Conservation (phyloP, 345 rosid species). For the Eutrema yunnanense region DNA sequence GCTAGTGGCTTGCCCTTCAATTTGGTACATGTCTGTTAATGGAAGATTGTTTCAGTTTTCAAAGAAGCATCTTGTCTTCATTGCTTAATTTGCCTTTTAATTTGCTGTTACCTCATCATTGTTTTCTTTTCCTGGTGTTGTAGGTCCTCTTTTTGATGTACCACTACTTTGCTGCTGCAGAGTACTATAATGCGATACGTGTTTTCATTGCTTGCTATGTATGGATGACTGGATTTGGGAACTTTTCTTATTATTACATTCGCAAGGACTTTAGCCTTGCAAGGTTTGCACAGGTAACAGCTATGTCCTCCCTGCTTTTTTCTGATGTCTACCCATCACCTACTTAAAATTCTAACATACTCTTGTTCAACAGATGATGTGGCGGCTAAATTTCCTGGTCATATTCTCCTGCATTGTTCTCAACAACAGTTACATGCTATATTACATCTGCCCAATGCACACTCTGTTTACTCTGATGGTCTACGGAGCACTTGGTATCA, state of each 20-base stretch:
- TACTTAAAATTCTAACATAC: constrained; percentile 19
- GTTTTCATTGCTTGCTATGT: constrained; percentile 95
- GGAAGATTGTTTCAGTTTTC: background rate
- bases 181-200: constrained; percentile 92
- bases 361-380: constrained; percentile 82
- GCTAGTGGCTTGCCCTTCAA: background rate
- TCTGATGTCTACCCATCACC: constrained; percentile 7
- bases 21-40: constrained; percentile 1
- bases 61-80: background rate
- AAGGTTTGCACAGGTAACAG: constrained; percentile 91
- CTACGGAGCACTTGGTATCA: constrained; percentile 85
- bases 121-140: constrained; percentile 23
- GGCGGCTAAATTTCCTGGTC: constrained; percentile 98
- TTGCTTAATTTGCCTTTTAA: background rate
- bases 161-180: constrained; percentile 98
- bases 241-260: constrained; percentile 93
- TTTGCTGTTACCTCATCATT: constrained; percentile 7
- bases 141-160: constrained; percentile 99
- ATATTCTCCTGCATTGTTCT: constrained; percentile 78
- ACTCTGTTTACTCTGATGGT: constrained; percentile 99
- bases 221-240: constrained; percentile 99
- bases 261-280: constrained; percentile 96
- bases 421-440: constrained; percentile 84
- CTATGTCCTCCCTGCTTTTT: background rate
- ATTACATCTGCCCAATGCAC: constrained; percentile 99